Evolutionary conservation across 2,329 filamentous ascomycete species (phyloP).

Genomic region (Sclerotinia trifoliorum): DNA sequence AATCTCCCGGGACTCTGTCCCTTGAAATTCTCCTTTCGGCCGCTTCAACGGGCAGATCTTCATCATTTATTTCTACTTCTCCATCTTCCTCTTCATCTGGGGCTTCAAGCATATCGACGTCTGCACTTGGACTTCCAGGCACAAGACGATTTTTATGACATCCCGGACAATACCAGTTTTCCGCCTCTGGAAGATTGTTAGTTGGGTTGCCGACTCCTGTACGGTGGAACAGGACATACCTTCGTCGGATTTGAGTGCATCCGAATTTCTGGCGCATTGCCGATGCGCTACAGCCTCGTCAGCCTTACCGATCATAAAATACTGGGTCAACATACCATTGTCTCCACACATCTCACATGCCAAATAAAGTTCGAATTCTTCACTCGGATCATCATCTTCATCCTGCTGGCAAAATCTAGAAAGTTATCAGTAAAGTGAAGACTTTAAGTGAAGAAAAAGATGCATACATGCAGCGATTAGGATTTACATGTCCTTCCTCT

Average conservation of each 20-base stretch:
- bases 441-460: not conserved
- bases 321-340: slow-evolving; percentile 63
- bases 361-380: slow-evolving; percentile 78
- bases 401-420: slow-evolving; percentile 78
- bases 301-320: slow-evolving; percentile 39
- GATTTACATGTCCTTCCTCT: slow-evolving; percentile 52
- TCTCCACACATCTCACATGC: slow-evolving; percentile 76
- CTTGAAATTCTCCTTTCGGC: slow-evolving; percentile 54
- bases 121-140: slow-evolving; percentile 38
- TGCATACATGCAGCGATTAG: slow-evolving; percentile 65
- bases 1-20: slow-evolving; percentile 67
- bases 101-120: slow-evolving; percentile 23
- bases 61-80: slow-evolving; percentile 19
- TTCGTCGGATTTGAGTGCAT: slow-evolving; percentile 59
- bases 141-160: slow-evolving; percentile 50
- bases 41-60: slow-evolving; percentile 33
- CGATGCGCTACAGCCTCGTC: slow-evolving; percentile 71
- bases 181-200: slow-evolving; percentile 47
- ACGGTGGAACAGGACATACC: slow-evolving; percentile 48
- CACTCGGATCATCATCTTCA: slow-evolving; percentile 78
- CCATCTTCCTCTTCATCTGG: slow-evolving; percentile 22
- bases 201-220: not conserved
- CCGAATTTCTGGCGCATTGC: slow-evolving; percentile 78
- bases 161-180: slow-evolving; percentile 60
- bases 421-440: slow-evolving; percentile 35